Evolutionary conservation across 306 rosid species (phyloP), one percentile per base, ranked within the genome.

Genomic region (Adenanthera pavonina): DNA sequence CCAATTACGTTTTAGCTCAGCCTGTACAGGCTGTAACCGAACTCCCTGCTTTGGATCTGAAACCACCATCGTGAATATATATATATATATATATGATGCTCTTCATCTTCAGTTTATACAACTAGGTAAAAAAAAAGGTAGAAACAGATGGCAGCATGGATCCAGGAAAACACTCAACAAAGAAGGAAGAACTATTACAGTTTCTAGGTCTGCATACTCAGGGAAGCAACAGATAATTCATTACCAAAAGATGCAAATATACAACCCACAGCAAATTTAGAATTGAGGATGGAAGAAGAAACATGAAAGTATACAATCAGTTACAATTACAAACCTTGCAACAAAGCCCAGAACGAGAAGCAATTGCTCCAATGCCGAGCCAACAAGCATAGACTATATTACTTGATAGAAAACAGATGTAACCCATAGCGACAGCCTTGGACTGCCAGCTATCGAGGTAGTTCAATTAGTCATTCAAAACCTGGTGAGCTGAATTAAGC

Each of bases 1-100:
- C 16, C 61, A 25, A 33, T 69, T 74, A 92, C 99, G 96, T 85
- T 87, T 91, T 51, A 84, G 88, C 81, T 86, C 93, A 76, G 81
- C 82, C 54, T 78, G 90, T 38, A 57, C 83, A 52, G 86, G 79
- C 78, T 74, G 82, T 35, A 80, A 53, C 67, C 71, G 78, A 72
- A 79, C 84, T 54, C 80, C 91, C 78, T 81, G 82, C 83, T 72
- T 85, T 53, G 69, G 77, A 87, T 78, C 94, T 90, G 91, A 84
- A 82, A 90, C 78, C 60, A 25, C 16, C 83, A 74, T 84, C 44
- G 51, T 36, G 69, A 25, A 25, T 25, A 25, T 25, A 25, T 25
- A 25, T 25, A 25, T 25, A 25, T 25, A 25, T 25, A 25, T 25
- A 25, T 25, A 71, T 15, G 35, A 79, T 25, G 83, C 30, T 60